A percentile compares a stretch with the other conserved stretches of the same genome.
Evolutionary conservation across 2,329 filamentous ascomycete species (phyloP).

Genomic region (Paecilomyces sp.): DNA sequence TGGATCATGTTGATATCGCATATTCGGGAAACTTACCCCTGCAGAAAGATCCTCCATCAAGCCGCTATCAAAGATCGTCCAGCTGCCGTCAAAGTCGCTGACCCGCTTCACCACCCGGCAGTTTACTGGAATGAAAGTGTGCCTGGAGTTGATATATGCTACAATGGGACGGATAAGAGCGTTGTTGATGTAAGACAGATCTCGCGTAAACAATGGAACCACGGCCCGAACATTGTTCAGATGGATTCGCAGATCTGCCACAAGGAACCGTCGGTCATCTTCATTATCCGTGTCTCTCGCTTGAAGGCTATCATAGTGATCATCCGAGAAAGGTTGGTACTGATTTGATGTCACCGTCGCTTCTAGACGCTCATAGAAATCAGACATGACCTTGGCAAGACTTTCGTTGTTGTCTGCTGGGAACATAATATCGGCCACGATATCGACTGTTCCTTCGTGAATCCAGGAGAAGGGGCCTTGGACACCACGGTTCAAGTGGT

Average conservation of each 20-base stretch:
- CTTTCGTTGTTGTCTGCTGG: conserved; percentile 81
- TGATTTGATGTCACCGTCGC: conserved; percentile 78
- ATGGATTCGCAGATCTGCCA: conserved; percentile 92
- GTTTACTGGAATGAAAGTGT: conserved; percentile 89
- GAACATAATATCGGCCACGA: conserved; percentile 92
- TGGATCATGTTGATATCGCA: neutral
- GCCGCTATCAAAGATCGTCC: conserved; percentile 90
- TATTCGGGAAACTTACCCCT: conserved; percentile 47
- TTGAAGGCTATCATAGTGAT: conserved; percentile 7
- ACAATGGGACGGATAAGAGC: conserved; percentile 92
- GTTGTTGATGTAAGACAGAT: conserved; percentile 93
- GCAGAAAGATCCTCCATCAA: conserved; percentile 89
- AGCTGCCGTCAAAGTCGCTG: conserved; percentile 87
- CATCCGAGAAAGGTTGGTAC: conserved; percentile 33
- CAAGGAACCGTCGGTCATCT: conserved; percentile 69
- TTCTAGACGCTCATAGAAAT: conserved; percentile 94
- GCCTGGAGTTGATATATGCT: conserved; percentile 93
- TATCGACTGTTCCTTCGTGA: conserved; percentile 92
- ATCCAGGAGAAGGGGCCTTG: conserved; percentile 97
- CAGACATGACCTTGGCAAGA: conserved; percentile 89
- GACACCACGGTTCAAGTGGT: conserved; percentile 89
- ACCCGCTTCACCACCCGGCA: conserved; percentile 88
- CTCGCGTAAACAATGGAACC: conserved; percentile 84
- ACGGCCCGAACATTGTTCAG: conserved; percentile 90
- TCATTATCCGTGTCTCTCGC: conserved; percentile 21